Percentiles rank a stretch among this genome's conserved stretches.
These are phyloP conservation scores for Citrus inodora DNA, from an alignment of 345 rosid species.

Conservation along the genomic window DNA sequence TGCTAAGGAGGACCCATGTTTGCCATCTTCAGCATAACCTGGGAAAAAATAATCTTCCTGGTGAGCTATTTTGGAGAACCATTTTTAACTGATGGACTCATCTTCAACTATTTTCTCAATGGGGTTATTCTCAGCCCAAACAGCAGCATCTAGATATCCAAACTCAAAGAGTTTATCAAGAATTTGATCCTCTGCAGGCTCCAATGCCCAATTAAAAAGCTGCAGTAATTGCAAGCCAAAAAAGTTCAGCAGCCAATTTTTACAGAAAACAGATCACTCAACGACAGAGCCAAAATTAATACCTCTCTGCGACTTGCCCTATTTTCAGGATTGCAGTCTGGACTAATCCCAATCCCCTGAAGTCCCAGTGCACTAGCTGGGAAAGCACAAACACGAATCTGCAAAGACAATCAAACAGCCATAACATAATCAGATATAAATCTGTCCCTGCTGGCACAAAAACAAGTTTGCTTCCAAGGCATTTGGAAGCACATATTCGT, in stretches of 20 bases:
- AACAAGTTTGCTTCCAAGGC: not conserved
- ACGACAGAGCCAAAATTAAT: constrained; percentile 6
- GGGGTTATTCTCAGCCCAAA: constrained; percentile 73
- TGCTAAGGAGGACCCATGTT: not conserved
- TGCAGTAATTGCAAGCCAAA: constrained; percentile 21
- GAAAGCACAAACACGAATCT: constrained; percentile 93
- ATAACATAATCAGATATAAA: not conserved
- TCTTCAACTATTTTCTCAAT: constrained; percentile 45
- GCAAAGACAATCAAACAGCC: constrained; percentile 6
- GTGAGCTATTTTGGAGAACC: constrained; percentile 14
- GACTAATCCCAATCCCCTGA: constrained; percentile 80
- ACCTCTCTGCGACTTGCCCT: constrained; percentile 74
- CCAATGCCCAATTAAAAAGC: constrained; percentile 93
- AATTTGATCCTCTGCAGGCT: constrained; percentile 76
- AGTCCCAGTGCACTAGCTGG: constrained; percentile 56
- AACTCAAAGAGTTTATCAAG: constrained; percentile 74
- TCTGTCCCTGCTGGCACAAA: not conserved
- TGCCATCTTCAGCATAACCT: not conserved
- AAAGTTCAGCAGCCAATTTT: not conserved
- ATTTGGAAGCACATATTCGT: not conserved
- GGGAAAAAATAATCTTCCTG: too few species aligned
- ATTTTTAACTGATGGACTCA: constrained; percentile 22
- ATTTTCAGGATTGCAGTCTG: constrained; percentile 83
- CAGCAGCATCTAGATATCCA: constrained; percentile 79
- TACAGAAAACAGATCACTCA: not conserved